Base-by-base conservation (phyloP, 192 early-diverging fungal genomes). In the Phlyctochytrium planicorne region DNA sequence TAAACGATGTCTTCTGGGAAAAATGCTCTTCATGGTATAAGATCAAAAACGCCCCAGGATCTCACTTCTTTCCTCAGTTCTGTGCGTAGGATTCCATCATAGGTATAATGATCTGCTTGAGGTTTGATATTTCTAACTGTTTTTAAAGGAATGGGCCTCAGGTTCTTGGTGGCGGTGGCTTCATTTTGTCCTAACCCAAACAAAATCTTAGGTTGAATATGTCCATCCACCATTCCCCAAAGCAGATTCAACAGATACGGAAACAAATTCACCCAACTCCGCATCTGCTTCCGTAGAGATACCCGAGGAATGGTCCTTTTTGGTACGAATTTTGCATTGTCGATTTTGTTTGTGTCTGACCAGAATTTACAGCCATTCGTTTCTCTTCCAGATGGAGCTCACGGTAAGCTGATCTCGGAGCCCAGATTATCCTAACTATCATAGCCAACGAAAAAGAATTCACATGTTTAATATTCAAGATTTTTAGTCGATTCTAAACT, bases 121-220 rank as follows among this genome's bases (percentile, higher is more conserved):
- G 10, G 40, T 14, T 47, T 14, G 20, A 47, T 14, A 20, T 47
- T 47, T 47, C 40, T 47, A 20, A 47, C 10, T 14, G 6, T 20
- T 20, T 47, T 47, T 47, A 47, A n/a, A n/a, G 40, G 20, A 47
- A 47, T 47, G 40, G 40, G 40, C 40, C 40, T 47, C 40, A 47
- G 40, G 40, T 47, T 14, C n/a, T n/a, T n/a, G n/a, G n/a, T n/a
- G n/a, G n/a, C n/a, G n/a, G n/a, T n/a, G n/a, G n/a, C n/a, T n/a
- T n/a, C n/a, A n/a, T n/a, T n/a, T n/a, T n/a, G n/a, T n/a, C n/a
- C n/a, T n/a, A n/a, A n/a, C n/a, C n/a, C n/a, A n/a, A n/a, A n/a
- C n/a, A n/a, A n/a, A n/a, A n/a, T n/a, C n/a, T n/a, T n/a, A n/a
- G n/a, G n/a, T n/a, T n/a, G n/a, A n/a, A n/a, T n/a, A n/a, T n/a